Conservation (phyloP, 2,329 filamentous ascomycete species). For the Thielaviopsis euricoi region DNA sequence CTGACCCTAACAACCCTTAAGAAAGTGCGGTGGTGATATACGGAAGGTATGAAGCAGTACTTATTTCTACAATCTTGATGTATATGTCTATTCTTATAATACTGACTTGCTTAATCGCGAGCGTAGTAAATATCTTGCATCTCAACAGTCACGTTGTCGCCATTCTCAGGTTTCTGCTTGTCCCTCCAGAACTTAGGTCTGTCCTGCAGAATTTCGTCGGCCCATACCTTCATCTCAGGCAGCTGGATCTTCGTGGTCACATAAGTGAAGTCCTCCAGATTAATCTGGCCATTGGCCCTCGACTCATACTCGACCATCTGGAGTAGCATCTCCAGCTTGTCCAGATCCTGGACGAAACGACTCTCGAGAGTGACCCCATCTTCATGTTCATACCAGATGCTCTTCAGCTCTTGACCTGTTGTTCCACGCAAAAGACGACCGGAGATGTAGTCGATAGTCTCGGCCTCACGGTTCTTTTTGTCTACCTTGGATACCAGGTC, state of each 20-base stretch:
- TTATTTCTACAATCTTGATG: not conserved
- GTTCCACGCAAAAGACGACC: constrained; percentile 55
- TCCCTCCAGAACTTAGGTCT: constrained; percentile 54
- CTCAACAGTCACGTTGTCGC: constrained; percentile 2
- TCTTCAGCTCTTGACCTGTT: constrained; percentile 53
- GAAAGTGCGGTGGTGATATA: too few relatives aligned
- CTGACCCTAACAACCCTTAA: too few relatives aligned
- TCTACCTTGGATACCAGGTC: constrained; percentile 77
- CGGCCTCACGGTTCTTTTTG: constrained; percentile 72
- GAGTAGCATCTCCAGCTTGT: constrained; percentile 87
- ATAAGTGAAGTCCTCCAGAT: constrained; percentile 74
- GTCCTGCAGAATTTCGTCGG: constrained; percentile 58
- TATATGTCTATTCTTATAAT: not conserved
- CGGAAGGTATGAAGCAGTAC: too few relatives aligned
- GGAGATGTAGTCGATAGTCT: constrained; percentile 85
- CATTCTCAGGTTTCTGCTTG: constrained; percentile 17
- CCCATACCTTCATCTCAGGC: constrained; percentile 69
- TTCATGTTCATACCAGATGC: constrained; percentile 92
- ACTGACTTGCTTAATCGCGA: not conserved
- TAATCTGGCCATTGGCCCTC: constrained; percentile 42
- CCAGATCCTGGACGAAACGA: constrained; percentile 85
- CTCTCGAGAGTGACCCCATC: constrained; percentile 70
- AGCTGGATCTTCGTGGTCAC: constrained; percentile 59
- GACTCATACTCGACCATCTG: constrained; percentile 98
- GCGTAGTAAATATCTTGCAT: constrained; percentile 31